Base-by-base conservation (phyloP, 805 yeast genomes). In the Kockiozyma suomiensis region DNA sequence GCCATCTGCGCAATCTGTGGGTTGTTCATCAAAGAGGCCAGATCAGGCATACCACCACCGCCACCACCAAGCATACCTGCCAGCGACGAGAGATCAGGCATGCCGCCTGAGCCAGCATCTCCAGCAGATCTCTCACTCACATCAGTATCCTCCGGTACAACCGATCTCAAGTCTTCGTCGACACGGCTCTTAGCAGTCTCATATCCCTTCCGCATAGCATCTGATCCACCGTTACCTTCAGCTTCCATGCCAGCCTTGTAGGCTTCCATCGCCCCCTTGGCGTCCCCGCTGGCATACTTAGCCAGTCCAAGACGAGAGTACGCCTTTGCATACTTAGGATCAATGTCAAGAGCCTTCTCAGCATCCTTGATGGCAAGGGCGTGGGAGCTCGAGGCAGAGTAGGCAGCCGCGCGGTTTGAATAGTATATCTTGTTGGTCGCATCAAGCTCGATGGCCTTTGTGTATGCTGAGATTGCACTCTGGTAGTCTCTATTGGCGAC, bases 351-450 rank as follows among this genome's bases (percentile, higher is more conserved):
- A 43, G 99, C 97, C 56, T 79, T 78, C 69, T 87, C 81, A 30
- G 98, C 97, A 73, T 94, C 99, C 47, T 78, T 78, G 42, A 88
- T 82, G 2, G 99, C 98, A 64, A 81, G 77, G 15, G 83, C 87
- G 71, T 88, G 92, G 62, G 90, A 78, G 64, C 84, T 81, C 32
- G 82, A 70, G 4, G 97, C 89, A 10, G 96, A 88, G 75, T 88
- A 85, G 2, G 98, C 98, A 45, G 99, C 99, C 13, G 99, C 98
- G 72, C 99, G 85, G 77, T 94, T 94, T 37, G 98, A 91, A 63
- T 82, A 83, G 75, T 86, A 94, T 21, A 94, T 89, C 17, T 92
- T 91, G 73, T 90, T 91, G 17, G 80, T 74, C 56, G 91, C 84
- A 66, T 85, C 79, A 62, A 86, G 75, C 25, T 76, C 83, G 67